Evolutionary conservation across 495 filamentous ascomycete genomes (phyloP).

Genomic region (Chaetomium tenue): DNA sequence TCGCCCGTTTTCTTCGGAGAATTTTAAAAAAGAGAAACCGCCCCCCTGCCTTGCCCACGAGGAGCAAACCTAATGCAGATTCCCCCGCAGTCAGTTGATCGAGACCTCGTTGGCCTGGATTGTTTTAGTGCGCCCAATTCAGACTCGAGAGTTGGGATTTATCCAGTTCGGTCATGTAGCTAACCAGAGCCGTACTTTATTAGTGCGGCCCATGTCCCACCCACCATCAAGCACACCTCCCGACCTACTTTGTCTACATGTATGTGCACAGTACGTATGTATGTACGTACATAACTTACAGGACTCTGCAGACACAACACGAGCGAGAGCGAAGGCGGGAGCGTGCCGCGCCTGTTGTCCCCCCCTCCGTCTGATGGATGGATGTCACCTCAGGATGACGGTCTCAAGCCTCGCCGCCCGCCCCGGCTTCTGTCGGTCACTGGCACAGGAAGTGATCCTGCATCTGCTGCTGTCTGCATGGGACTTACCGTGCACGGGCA

Average conservation of each 20-base stretch:
- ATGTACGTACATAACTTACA: no score
- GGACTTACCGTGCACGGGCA: constrained; percentile 15
- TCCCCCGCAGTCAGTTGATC: background rate
- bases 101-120: background rate
- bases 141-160: background rate
- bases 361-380: constrained; percentile 18
- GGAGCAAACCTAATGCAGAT: background rate
- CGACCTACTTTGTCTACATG: no score
- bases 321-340: background rate
- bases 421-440: constrained; percentile 11
- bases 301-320: background rate
- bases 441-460: background rate
- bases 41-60: background rate
- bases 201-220: background rate
- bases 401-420: background rate
- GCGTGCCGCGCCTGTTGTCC: background rate
- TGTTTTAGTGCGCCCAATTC: constrained; percentile 1
- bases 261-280: no score
- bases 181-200: background rate
- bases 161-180: background rate
- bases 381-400: constrained; percentile 18
- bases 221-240: no score
- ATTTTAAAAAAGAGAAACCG: background rate
- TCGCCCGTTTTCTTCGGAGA: background rate
- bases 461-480: constrained; percentile 4